Conservation (phyloP, 352 stramenopile species). For the Phytophthora megakarya region DNA sequence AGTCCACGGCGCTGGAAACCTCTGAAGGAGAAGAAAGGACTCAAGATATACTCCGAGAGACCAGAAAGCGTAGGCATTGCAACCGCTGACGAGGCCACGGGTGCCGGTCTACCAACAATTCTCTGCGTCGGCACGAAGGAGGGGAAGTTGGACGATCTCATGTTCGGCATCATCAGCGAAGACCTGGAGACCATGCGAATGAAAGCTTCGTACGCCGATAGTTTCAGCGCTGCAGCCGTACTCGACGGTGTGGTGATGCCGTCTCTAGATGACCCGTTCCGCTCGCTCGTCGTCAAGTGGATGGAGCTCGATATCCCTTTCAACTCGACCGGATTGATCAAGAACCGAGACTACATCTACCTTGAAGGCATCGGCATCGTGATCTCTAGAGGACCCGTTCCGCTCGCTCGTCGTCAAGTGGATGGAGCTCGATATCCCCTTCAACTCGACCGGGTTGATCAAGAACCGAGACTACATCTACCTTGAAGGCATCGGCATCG, state of each 20-base stretch:
- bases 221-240: conserved; percentile 3
- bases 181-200: conserved; percentile 9
- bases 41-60: conserved; percentile 9
- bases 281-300: too few relatives aligned
- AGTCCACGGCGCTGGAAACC: conserved; percentile 6
- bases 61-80: not conserved
- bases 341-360: conserved; percentile 10
- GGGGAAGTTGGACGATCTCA: conserved; percentile 4
- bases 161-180: conserved; percentile 12
- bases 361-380: conserved; percentile 8
- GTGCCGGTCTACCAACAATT: not conserved
- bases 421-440: conserved; percentile 7
- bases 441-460: conserved; percentile 10
- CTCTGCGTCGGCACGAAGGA: conserved; percentile 1
- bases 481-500: conserved; percentile 7
- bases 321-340: conserved; percentile 8
- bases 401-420: conserved; percentile 4
- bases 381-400: too few relatives aligned
- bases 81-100: not conserved
- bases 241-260: conserved; percentile 1
- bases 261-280: conserved; percentile 2
- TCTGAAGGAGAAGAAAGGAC: conserved; percentile 10
- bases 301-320: conserved; percentile 3
- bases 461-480: conserved; percentile 14
- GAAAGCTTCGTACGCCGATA: conserved; percentile 4